These are phyloP conservation scores for Petunia secreta DNA, from an alignment of 257 asterid genomes.

Conservation along the genomic window DNA sequence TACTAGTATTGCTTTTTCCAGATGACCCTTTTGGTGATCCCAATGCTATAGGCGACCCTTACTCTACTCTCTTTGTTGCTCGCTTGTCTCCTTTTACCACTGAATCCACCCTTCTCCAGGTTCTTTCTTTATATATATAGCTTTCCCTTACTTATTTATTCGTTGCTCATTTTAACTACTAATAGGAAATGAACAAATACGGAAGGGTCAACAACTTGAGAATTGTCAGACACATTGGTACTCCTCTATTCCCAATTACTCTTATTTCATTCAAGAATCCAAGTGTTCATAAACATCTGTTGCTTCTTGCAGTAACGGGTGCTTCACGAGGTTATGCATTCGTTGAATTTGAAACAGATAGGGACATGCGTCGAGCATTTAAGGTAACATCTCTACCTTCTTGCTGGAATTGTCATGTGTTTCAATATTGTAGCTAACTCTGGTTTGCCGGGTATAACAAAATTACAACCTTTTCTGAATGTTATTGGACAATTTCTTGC, in stretches of 20 bases:
- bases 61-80: too few relatives aligned
- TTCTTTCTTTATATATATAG: too few relatives aligned
- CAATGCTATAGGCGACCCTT: too few relatives aligned
- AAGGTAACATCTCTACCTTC: constrained; percentile 41
- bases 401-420: background rate
- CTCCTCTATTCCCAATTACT: too few relatives aligned
- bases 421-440: background rate
- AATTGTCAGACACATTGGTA: constrained; percentile 88
- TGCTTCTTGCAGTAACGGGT: constrained; percentile 70
- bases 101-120: too few relatives aligned
- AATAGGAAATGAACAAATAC: constrained; percentile 79
- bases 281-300: background rate
- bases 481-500: too few relatives aligned
- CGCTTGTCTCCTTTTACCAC: too few relatives aligned
- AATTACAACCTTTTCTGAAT: too few relatives aligned
- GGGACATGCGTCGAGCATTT: constrained; percentile 88
- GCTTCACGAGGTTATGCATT: constrained; percentile 96
- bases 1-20: too few relatives aligned
- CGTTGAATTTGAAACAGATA: constrained; percentile 87
- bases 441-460: background rate
- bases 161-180: background rate
- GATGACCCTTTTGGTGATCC: too few relatives aligned
- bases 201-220: constrained; percentile 86
- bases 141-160: too few relatives aligned
- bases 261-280: too few relatives aligned